Percentiles rank a stretch among this genome's conserved stretches.
Conservation (phyloP, 805 yeast species). For the Wickerhamomyces canadensis region DNA sequence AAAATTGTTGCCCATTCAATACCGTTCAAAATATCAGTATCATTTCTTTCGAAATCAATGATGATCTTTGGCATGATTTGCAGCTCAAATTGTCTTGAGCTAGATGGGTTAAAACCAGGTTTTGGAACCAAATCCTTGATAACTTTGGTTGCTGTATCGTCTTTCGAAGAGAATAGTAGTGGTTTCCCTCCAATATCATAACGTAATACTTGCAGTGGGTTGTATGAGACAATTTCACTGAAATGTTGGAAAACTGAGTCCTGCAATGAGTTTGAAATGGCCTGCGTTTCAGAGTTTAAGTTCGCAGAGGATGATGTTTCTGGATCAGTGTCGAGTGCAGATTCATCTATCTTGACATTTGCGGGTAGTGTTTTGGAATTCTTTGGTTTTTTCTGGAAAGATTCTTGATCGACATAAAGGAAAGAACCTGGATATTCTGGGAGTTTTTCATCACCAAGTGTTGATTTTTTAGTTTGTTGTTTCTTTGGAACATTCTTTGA, state of each 20-base stretch:
- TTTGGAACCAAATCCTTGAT: slow-evolving; percentile 40
- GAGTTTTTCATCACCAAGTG: slow-evolving; percentile 21
- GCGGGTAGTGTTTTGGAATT: slow-evolving; percentile 41
- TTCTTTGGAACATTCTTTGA: slow-evolving; percentile 23
- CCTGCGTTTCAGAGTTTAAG: slow-evolving; percentile 39
- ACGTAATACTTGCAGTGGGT: slow-evolving; percentile 82
- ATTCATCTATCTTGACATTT: slow-evolving; percentile 45
- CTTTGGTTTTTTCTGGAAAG: slow-evolving; percentile 44
- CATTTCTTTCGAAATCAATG: slow-evolving; percentile 62
- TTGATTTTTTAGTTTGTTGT: slow-evolving; percentile 17
- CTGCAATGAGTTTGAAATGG: slow-evolving; percentile 43
- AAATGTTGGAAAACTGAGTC: slow-evolving; percentile 76
- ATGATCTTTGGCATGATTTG: slow-evolving; percentile 95
- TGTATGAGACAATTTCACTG: slow-evolving; percentile 67
- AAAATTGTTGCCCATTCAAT: slow-evolving; percentile 98
- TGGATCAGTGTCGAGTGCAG: slow-evolving; percentile 39
- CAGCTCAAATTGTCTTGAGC: slow-evolving; percentile 65
- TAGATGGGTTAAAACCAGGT: slow-evolving; percentile 57
- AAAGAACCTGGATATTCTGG: slow-evolving; percentile 63
- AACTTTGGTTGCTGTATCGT: slow-evolving; percentile 43
- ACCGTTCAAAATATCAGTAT: slow-evolving; percentile 49
- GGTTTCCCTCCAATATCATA: slow-evolving; percentile 81
- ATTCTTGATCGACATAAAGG: slow-evolving; percentile 70
- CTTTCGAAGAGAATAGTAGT: slow-evolving; percentile 58
- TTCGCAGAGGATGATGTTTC: slow-evolving; percentile 24